Evolutionary conservation across 208 protist species (phyloP).

Genomic region (Jaenimonas drosophilae): DNA sequence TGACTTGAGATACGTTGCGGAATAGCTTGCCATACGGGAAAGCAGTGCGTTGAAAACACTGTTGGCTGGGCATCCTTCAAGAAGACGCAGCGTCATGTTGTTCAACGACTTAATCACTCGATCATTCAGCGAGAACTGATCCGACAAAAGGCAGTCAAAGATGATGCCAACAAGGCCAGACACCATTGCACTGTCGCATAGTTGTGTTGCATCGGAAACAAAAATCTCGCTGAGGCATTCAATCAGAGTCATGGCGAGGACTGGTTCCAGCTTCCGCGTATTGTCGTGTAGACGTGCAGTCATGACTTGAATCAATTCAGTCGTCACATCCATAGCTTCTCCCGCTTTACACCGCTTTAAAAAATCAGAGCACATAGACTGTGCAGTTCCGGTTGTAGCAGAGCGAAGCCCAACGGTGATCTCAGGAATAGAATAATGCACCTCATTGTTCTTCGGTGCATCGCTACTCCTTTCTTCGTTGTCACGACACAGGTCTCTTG

Average conservation of each 20-base stretch:
- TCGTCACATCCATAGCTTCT: conserved; percentile 55
- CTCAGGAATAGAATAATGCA: conserved; percentile 64
- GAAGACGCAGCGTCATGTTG: conserved; percentile 60
- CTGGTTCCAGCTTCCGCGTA: conserved; percentile 36
- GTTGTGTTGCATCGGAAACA: conserved; percentile 21
- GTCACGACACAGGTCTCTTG: too few species aligned
- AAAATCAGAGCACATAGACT: conserved; percentile 59
- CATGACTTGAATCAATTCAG: conserved; percentile 74
- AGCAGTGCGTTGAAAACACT: conserved; percentile 76
- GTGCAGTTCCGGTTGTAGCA: conserved; percentile 34
- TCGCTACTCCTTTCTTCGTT: too few species aligned
- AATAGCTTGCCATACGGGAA: conserved; percentile 75
- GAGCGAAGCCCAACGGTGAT: conserved; percentile 67
- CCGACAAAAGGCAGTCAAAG: conserved; percentile 78
- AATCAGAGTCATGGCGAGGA: conserved; percentile 47
- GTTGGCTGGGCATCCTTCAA: conserved; percentile 58
- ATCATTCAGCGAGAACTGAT: conserved; percentile 65
- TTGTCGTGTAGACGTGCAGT: conserved; percentile 72
- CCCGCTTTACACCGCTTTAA: conserved; percentile 41
- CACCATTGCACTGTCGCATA: conserved; percentile 62
- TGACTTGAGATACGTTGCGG: conserved; percentile 52
- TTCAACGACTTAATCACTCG: conserved; percentile 73
- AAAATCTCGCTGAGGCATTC: conserved; percentile 61
- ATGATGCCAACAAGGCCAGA: conserved; percentile 62
- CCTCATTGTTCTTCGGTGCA: conserved; percentile 11